Base-by-base conservation (phyloP, 495 filamentous ascomycete genomes). In the Neurospora pannonica region DNA sequence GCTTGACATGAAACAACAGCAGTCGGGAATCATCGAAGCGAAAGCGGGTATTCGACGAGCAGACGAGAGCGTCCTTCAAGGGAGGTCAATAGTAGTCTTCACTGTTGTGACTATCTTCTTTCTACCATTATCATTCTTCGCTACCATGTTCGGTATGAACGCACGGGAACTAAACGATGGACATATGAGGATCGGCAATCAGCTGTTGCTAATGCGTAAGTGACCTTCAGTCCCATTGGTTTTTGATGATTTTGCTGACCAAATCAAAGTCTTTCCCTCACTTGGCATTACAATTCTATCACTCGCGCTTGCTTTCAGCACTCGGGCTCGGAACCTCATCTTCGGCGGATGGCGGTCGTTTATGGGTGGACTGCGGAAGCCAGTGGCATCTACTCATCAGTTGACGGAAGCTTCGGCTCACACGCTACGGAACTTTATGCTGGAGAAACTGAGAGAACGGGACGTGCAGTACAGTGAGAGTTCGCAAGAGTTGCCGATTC, bases 31-130 rank as follows among this genome's bases (percentile, higher is more conserved):
- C 11, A 85, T 90, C 42, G 88, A 92, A 77, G 86, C 89, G 5
- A 86, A 87, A 71, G 84, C 89, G 39, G 86, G 89, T 1, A 81
- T 88, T 7, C 85, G 86, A 76, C 86, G 90, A 54, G 88, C 88
- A 8, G 86, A 89, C 34, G 87, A 90, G 38, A 87, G 86, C 5
- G 83, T 88, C 24, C 85, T 85, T 42, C 89, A 91, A 77, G 87
- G 88, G 1, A 81, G 86, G 46, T 87, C 89, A 2, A 87, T 92
- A 39, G 89, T 91, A 85, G 85, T 91, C 0, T 91, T 92, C 73
- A 92, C 90, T 0, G 85, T 92, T 13, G 87, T 91, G 72, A 90
- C 88, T 3, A 89, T 91, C 70, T 85, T 91, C 38, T 86, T 86
- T 74, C 75, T 85, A 5, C 83, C 84, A 6, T 72, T 85, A 4